Evolutionary conservation across 2,329 filamentous ascomycete species (phyloP).

Genomic region (Neonectria coccinea): DNA sequence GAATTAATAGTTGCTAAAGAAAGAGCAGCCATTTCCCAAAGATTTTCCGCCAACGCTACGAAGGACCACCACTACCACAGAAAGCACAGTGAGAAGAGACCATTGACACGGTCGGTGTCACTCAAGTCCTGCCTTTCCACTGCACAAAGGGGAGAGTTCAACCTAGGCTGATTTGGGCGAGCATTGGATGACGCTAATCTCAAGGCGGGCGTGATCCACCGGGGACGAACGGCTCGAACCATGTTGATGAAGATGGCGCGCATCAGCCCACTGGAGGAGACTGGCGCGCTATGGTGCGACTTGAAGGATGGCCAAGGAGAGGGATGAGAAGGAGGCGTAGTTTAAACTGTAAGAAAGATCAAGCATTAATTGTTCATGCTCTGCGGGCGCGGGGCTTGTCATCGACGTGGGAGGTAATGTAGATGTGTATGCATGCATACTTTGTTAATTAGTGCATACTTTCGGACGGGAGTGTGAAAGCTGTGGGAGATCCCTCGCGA

Average conservation of each 20-base stretch:
- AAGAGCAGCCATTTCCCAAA: slow-evolving; percentile 1
- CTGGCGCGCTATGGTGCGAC: slow-evolving; percentile 21
- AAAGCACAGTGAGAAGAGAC: not conserved
- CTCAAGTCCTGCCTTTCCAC: not conserved
- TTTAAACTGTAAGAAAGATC: too few species aligned
- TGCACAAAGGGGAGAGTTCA: slow-evolving; percentile 28
- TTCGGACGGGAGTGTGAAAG: not conserved
- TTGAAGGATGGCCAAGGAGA: not conserved
- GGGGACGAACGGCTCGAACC: slow-evolving; percentile 36
- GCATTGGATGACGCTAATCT: slow-evolving; percentile 27
- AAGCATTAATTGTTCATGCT: not conserved
- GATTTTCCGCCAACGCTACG: not conserved
- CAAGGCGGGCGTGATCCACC: slow-evolving; percentile 30
- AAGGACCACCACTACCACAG: not conserved
- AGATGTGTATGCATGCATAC: not conserved
- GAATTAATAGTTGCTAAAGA: slow-evolving; percentile 7
- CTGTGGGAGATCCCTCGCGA: not conserved
- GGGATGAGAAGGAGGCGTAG: not conserved
- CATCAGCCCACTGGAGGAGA: slow-evolving; percentile 38
- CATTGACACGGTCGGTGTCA: not conserved
- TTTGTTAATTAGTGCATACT: not conserved
- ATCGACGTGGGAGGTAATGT: not conserved
- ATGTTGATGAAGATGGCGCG: slow-evolving; percentile 31
- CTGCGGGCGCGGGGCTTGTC: not conserved
- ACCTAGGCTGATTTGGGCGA: slow-evolving; percentile 23